These are phyloP conservation scores for Withania somnifera DNA, from an alignment of 305 asterid genomes.

Conservation along the genomic window DNA sequence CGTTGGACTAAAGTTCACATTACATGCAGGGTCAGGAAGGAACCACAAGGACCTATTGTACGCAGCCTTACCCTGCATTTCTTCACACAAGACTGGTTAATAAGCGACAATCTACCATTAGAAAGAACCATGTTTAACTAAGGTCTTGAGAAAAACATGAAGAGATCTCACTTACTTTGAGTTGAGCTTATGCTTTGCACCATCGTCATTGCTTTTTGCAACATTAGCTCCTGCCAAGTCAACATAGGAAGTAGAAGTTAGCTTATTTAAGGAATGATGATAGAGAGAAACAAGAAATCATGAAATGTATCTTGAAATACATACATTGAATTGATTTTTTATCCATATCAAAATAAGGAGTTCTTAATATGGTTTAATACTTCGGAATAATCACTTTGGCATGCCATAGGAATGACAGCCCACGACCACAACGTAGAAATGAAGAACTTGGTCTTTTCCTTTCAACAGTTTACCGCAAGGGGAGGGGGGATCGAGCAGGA, in stretches of 20 bases:
- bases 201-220: conserved; percentile 15
- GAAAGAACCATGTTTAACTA: not conserved
- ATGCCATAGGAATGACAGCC: not conserved
- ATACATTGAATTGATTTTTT: not conserved
- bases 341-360: not conserved
- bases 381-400: not conserved
- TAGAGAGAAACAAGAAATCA: not conserved
- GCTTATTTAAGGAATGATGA: conserved; percentile 5
- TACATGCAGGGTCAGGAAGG: no score
- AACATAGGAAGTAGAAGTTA: conserved; percentile 8
- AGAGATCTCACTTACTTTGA: conserved; percentile 39
- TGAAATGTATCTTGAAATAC: not conserved
- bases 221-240: conserved; percentile 25
- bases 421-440: not conserved
- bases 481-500: not conserved
- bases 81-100: not conserved
- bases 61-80: no score
- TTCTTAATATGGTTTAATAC: not conserved
- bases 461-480: not conserved
- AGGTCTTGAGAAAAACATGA: not conserved
- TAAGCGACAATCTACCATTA: not conserved
- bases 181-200: conserved; percentile 13
- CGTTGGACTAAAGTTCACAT: no score
- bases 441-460: not conserved
- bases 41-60: no score